phyloP scores from a whole-genome alignment of 805 yeast genomes.

The Zygosaccharomyces lentus region DNA sequence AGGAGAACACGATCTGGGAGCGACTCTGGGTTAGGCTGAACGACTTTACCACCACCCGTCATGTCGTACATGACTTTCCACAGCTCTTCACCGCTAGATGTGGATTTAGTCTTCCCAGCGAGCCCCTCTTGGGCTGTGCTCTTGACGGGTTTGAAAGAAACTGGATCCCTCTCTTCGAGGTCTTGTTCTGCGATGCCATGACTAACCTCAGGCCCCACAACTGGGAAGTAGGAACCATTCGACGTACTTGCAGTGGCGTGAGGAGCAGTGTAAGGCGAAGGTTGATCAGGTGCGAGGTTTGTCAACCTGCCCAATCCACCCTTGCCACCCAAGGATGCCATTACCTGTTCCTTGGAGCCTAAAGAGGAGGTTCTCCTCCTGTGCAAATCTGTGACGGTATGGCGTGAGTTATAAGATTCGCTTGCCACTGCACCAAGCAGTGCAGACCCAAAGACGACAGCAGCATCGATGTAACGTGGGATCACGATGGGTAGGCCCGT shows the following conservation, averaged over 20 bases:
- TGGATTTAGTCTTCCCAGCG: constrained; percentile 19
- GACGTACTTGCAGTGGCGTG: constrained; percentile 62
- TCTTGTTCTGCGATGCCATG: constrained; percentile 33
- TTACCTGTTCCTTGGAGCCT: constrained; percentile 8
- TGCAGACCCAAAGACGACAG: constrained; percentile 96
- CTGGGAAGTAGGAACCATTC: constrained; percentile 47
- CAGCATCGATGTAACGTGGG: constrained; percentile 93
- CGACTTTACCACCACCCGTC: constrained; percentile 79
- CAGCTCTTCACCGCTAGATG: constrained; percentile 51
- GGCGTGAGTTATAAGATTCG: constrained; percentile 46
- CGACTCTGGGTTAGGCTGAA: constrained; percentile 55
- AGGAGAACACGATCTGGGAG: constrained; percentile 69
- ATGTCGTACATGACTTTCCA: constrained; percentile 86
- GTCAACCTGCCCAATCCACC: constrained; percentile 8
- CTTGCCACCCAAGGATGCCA: constrained; percentile 9
- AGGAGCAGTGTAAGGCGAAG: constrained; percentile 77
- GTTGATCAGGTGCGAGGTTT: constrained; percentile 21
- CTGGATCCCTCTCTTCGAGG: constrained; percentile 46
- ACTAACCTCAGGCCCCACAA: constrained; percentile 26
- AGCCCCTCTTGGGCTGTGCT: constrained; percentile 48
- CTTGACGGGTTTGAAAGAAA: constrained; percentile 58
- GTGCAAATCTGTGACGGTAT: constrained; percentile 11
- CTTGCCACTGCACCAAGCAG: constrained; percentile 93
- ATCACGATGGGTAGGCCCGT: constrained; percentile 88
- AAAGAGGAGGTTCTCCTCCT: constrained; percentile 19